phyloP scores from a whole-genome alignment of 169 alveolate species.

The Cryptosporidium meleagridis region DNA sequence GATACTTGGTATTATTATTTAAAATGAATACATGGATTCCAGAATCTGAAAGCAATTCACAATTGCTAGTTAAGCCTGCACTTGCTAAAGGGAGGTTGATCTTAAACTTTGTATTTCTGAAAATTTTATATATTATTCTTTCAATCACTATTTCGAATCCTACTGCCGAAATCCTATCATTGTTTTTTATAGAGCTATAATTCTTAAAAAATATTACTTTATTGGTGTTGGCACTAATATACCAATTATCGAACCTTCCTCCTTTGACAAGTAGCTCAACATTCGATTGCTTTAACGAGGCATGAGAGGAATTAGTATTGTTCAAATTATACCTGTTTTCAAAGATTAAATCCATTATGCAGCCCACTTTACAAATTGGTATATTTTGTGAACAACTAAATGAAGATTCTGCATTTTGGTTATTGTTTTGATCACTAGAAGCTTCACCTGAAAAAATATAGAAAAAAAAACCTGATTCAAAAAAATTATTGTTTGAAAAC shows the following conservation, averaged over 20 bases:
- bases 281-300: neutral
- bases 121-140: slow-evolving; percentile 26
- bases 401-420: neutral
- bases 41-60: neutral
- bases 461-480: slow-evolving; percentile 68
- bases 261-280: slow-evolving; percentile 59
- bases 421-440: slow-evolving; percentile 26
- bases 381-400: neutral
- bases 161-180: slow-evolving; percentile 51
- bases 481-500: slow-evolving; percentile 40
- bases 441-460: slow-evolving; percentile 47
- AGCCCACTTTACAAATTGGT: slow-evolving; percentile 60
- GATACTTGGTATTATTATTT: slow-evolving; percentile 38
- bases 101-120: slow-evolving; percentile 3
- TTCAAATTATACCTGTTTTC: slow-evolving; percentile 10
- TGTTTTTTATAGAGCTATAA: neutral
- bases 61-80: neutral
- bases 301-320: neutral
- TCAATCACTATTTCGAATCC: slow-evolving; percentile 61
- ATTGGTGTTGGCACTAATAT: slow-evolving; percentile 15
- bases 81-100: neutral
- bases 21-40: slow-evolving; percentile 27
- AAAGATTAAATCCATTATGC: slow-evolving; percentile 36
- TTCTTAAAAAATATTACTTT: slow-evolving; percentile 11
- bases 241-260: slow-evolving; percentile 70